These are phyloP conservation scores for Tricholoma sp. DNA, from an alignment of 768 basidiomycete species.

Conservation along the genomic window DNA sequence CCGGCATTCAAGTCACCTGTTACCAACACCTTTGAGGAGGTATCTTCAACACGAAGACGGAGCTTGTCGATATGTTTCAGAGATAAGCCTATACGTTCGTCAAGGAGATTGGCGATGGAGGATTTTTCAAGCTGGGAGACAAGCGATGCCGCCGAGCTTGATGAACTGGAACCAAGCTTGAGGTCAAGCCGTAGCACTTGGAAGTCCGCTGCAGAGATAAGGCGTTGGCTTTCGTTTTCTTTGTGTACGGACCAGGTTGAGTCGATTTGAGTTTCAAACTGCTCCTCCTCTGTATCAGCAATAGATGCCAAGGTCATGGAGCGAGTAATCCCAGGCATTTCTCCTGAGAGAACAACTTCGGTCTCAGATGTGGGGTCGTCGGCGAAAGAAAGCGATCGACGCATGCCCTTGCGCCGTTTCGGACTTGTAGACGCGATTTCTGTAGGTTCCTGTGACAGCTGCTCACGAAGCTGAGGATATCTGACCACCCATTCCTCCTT, in stretches of 20 bases:
- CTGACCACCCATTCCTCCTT: conserved; percentile 83
- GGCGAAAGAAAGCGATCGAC: conserved; percentile 77
- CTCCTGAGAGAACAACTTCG: conserved; percentile 56
- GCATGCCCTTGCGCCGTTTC: conserved; percentile 35
- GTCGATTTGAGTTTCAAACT: conserved; percentile 19
- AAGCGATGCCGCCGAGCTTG: conserved; percentile 60
- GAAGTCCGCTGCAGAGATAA: conserved; percentile 58
- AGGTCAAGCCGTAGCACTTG: conserved; percentile 89
- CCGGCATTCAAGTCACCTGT: conserved; percentile 98
- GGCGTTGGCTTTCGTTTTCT: conserved; percentile 28
- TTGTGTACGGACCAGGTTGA: conserved; percentile 17
- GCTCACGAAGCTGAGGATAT: conserved; percentile 72
- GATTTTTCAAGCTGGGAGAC: conserved; percentile 90
- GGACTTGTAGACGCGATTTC: conserved; percentile 24
- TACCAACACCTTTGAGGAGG: conserved; percentile 92
- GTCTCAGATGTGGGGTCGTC: conserved; percentile 71
- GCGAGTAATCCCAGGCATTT: conserved; percentile 44
- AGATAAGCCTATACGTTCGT: conserved; percentile 74
- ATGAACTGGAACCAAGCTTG: conserved; percentile 74
- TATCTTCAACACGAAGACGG: conserved; percentile 82
- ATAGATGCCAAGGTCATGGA: conserved; percentile 57
- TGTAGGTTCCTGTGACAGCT: conserved; percentile 21
- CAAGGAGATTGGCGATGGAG: conserved; percentile 88
- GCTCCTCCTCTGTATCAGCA: conserved; percentile 39
- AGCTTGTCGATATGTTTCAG: conserved; percentile 81